Evolutionary conservation across 1,284 basidiomycete genomes (phyloP).

Genomic region (Ustilago sp.): DNA sequence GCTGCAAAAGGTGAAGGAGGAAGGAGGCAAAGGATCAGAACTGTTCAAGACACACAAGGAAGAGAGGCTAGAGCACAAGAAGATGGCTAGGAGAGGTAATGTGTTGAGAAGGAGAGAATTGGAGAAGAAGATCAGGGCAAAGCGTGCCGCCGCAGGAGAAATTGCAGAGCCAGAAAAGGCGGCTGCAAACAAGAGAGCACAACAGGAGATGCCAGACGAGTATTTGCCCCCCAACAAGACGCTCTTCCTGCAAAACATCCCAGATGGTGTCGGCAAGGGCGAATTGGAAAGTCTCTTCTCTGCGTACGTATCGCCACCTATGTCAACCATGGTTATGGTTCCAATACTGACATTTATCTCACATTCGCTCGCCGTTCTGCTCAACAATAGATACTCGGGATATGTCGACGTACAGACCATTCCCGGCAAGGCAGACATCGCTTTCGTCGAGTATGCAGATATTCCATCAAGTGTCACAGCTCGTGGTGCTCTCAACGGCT

Average conservation of each 20-base stretch:
- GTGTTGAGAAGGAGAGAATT: slow-evolving; percentile 46
- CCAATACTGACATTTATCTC: neutral
- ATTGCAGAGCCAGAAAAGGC: slow-evolving; percentile 34
- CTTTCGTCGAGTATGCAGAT: slow-evolving; percentile 67
- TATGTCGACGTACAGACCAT: slow-evolving; percentile 65
- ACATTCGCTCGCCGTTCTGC: neutral
- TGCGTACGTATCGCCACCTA: slow-evolving; percentile 32
- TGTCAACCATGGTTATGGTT: neutral
- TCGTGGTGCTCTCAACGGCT: slow-evolving; percentile 64
- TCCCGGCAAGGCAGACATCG: slow-evolving; percentile 65
- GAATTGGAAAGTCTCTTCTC: slow-evolving; percentile 62
- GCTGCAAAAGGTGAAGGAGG: slow-evolving; percentile 25
- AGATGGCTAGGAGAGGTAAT: slow-evolving; percentile 54
- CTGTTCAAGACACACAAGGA: slow-evolving; percentile 74
- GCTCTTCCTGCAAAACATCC: slow-evolving; percentile 84
- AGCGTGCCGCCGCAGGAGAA: slow-evolving; percentile 51
- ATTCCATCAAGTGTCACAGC: slow-evolving; percentile 58
- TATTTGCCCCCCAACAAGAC: slow-evolving; percentile 99
- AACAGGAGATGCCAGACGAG: slow-evolving; percentile 87
- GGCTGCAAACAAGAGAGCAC: slow-evolving; percentile 39
- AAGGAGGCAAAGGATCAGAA: slow-evolving; percentile 32
- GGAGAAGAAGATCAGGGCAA: slow-evolving; percentile 51
- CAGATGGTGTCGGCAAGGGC: slow-evolving; percentile 51
- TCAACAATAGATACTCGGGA: slow-evolving; percentile 48
- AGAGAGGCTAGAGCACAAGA: slow-evolving; percentile 53